Evolutionary conservation across 371 early-diverging fungal species (phyloP).

Genomic region (Rhizomucor pusillus): DNA sequence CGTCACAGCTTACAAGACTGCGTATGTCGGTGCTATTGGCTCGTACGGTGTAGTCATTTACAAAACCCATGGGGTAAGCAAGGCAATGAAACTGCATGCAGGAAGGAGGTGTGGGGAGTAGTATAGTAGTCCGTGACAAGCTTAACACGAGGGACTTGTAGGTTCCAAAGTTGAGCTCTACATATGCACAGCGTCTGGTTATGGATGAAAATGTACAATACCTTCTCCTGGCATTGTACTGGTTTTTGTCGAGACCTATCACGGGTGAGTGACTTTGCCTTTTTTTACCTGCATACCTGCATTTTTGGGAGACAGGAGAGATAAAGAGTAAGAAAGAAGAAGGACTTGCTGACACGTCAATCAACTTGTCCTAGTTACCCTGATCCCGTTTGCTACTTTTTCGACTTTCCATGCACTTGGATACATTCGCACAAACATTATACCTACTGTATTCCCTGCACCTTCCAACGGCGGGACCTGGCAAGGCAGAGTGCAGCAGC

Average conservation of each 20-base stretch:
- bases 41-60: constrained; percentile 87
- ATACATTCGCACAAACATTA: constrained; percentile 72
- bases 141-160: constrained; percentile 15
- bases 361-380: constrained; percentile 50
- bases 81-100: neutral
- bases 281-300: too few relatives aligned
- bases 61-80: constrained; percentile 79
- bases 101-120: neutral
- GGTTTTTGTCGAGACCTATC: constrained; percentile 72
- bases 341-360: neutral
- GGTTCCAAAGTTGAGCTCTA: constrained; percentile 61
- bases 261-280: constrained; percentile 51
- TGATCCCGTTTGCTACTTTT: constrained; percentile 83
- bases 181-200: constrained; percentile 66
- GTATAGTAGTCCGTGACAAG: neutral
- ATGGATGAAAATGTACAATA: constrained; percentile 91
- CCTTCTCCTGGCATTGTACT: constrained; percentile 75
- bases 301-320: neutral
- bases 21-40: constrained; percentile 70
- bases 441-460: constrained; percentile 70
- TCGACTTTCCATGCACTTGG: constrained; percentile 83
- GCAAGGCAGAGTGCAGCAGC: constrained; percentile 52
- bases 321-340: neutral
- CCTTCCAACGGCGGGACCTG: constrained; percentile 15
- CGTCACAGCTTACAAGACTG: constrained; percentile 50